phyloP scores from a whole-genome alignment of 148 eudicot genomes.

The Fagopyrum esculentum region DNA sequence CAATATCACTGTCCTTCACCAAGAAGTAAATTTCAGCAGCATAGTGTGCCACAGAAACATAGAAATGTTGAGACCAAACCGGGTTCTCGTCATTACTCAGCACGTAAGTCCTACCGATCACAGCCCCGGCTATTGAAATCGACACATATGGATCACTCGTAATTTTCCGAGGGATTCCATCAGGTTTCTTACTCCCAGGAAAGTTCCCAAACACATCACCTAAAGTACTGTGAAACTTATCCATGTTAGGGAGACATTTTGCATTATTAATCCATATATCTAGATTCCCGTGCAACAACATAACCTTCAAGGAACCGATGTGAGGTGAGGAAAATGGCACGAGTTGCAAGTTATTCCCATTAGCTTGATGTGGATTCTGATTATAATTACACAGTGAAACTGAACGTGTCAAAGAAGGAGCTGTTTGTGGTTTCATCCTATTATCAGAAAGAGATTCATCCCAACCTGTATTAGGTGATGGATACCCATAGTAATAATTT shows the following conservation, averaged over 20 bases:
- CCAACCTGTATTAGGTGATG: neutral
- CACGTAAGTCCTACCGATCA: conserved; percentile 82
- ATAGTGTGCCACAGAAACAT: conserved; percentile 76
- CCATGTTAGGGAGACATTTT: conserved; percentile 76
- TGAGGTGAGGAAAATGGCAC: conserved; percentile 44
- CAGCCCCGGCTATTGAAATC: conserved; percentile 50
- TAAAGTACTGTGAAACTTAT: conserved; percentile 46
- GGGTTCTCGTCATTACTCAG: conserved; percentile 79
- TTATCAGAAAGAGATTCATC: conserved; percentile 8
- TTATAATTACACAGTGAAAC: neutral
- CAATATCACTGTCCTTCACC: conserved; percentile 85
- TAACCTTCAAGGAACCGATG: conserved; percentile 49
- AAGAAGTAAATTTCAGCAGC: conserved; percentile 76
- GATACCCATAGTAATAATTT: conserved; percentile 15
- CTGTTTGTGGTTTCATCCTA: neutral
- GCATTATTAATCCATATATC: conserved; percentile 84
- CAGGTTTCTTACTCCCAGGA: conserved; percentile 23
- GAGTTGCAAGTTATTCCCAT: conserved; percentile 31
- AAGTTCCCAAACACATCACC: conserved; percentile 30
- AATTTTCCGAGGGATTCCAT: conserved; percentile 29
- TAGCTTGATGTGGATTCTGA: neutral
- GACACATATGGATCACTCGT: conserved; percentile 97
- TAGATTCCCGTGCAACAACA: conserved; percentile 70
- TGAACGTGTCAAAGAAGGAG: conserved; percentile 10
- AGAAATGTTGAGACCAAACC: conserved; percentile 77